Conservation (phyloP, 345 rosid genomes). For the Rhodamnia argentea region DNA sequence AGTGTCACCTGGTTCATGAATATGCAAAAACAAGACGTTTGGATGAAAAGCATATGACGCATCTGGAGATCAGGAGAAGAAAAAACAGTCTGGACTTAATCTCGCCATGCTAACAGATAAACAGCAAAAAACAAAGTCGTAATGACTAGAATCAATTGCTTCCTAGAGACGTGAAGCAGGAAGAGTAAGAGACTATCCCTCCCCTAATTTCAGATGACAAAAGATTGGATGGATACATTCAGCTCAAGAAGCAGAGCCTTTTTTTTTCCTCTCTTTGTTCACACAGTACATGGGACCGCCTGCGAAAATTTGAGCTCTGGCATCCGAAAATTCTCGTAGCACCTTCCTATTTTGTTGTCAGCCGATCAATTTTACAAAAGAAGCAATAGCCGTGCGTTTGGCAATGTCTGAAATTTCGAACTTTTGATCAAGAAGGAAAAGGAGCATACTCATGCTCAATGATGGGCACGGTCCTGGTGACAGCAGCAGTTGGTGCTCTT, state of each 20-base stretch:
- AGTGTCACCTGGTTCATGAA: not conserved
- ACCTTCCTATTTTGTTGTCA: not conserved
- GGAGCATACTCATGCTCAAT: constrained; percentile 54
- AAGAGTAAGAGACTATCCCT: not conserved
- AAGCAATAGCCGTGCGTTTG: not conserved
- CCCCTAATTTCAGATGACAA: not conserved
- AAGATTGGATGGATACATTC: not conserved
- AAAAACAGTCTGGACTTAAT: not conserved
- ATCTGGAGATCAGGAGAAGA: not conserved
- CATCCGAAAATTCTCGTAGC: not conserved
- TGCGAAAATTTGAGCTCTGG: not conserved
- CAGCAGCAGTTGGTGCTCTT: constrained; percentile 62
- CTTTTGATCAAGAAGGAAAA: constrained; percentile 4
- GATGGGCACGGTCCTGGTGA: constrained; percentile 53
- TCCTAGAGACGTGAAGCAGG: not conserved
- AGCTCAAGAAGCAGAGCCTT: not conserved
- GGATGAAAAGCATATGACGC: not conserved
- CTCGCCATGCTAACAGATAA: not conserved
- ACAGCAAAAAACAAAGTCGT: not conserved
- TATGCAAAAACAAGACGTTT: not conserved
- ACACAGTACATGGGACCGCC: not conserved
- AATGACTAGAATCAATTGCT: not conserved
- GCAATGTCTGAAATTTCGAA: not conserved
- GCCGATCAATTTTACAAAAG: not conserved
- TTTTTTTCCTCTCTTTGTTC: not conserved